Base-by-base conservation (phyloP, 177 flowering plant genomes). In the Vitis hybrid region DNA sequence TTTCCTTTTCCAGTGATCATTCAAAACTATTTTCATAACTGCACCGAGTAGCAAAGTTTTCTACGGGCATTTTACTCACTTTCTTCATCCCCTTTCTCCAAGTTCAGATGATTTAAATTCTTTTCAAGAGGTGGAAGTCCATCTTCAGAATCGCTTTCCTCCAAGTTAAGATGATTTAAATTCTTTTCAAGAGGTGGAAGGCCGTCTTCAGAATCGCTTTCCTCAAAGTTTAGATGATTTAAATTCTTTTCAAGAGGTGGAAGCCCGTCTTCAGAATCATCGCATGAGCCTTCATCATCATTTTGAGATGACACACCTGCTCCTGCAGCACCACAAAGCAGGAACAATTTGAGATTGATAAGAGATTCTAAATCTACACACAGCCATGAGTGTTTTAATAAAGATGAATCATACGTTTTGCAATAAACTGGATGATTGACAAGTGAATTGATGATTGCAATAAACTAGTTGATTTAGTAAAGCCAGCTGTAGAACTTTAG, bases 121-220 rank as follows among this genome's bases (percentile, higher is more conserved):
- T 72, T 83, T 76, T 93, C 99, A 0, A 96, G 87, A 0, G 98
- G 98, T 5, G 98, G 99, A 80, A 93, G 97, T 20, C 86, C 97
- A 71, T 93, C 97, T n/a, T 89, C 97, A 5, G 92, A 85, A 39
- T 83, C 86, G 51, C 83, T 85, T 18, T 86, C 87, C 64, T 82
- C 82, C 73, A 90, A 75, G 68, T 22, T 69, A 69, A 93, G 51
- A 74, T 90, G 98, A 82, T 96, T 96, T 77, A 87, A 60, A 71
- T 93, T 93, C 83, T 72, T 84, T 76, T 93, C 99, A 0, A 96
- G 87, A 0, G 98, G 98, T 3, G 98, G 99, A 80, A 93, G 97
- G 9, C 85, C 97, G 77, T 93, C 97, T n/a, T 89, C 97, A 3
- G 92, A 85, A 33, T 83, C 86, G 33, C 83, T 85, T 18, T 86